Base-by-base conservation (phyloP, 306 rosid species). In the Elaeagnus macrophylla region DNA sequence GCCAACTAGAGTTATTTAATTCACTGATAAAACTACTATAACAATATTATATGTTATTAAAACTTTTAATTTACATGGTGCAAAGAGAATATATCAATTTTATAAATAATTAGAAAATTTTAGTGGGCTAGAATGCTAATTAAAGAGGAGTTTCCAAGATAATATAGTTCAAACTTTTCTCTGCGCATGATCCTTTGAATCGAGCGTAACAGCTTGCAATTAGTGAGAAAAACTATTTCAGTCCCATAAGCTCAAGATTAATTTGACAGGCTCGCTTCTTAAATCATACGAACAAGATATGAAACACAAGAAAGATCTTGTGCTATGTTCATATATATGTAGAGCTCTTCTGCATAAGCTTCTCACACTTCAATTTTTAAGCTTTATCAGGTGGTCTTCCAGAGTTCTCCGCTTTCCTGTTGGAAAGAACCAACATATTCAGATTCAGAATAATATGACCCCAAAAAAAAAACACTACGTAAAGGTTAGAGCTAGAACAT, bases 341-440 rank as follows among this genome's bases (percentile, higher is more conserved):
- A 25, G 32, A 25, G 32, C 4, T 25, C 17, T 16, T 12, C 51
- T 63, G 69, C 37, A 57, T 79, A 73, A 75, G 76, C 74, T 79
- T 54, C 52, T 59, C n/a, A 46, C 54, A 50, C 62, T 57, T 15
- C 41, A 51, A 38, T 35, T 43, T 17, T 72, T 83, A 80, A 12
- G 75, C 70, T 66, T 61, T 77, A 39, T 91, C 95, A 20, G 95
- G 95, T 10, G 88, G 88, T 66, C 82, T 51, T 52, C 91, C 83
- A 7, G 88, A 75, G 54, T 74, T 83, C 51, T 91, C 85, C 17
- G 91, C 76, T 78, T 80, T 77, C 82, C 95, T 86, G 71, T 48
- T 40, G 66, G 3, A 64, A 9, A 67, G 18, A 6, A 53, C n/a
- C 60, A 48, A 66, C 4, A 25, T 25, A 25, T 25, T 1, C 32